Evolutionary conservation across 345 rosid genomes (phyloP).

Genomic region (Salix exigua): DNA sequence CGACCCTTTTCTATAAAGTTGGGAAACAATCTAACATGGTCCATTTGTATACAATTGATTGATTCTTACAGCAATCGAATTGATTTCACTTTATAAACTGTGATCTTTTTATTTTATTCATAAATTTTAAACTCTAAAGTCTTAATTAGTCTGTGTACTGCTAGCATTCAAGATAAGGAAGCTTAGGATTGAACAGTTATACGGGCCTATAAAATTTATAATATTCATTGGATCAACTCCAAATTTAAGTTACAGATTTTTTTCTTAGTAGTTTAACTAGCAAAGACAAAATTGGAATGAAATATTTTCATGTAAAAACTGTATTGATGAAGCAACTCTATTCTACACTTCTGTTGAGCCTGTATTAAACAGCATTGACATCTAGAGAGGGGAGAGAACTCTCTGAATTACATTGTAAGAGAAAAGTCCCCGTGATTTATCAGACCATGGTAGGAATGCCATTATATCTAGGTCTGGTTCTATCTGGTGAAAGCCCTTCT

Average conservation of each 20-base stretch:
- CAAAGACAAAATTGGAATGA: constrained; percentile 12
- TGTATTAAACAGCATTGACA: constrained; percentile 4
- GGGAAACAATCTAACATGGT: background rate
- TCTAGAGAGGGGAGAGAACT: background rate
- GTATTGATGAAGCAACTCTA: constrained; percentile 17
- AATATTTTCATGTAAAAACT: constrained; percentile 7
- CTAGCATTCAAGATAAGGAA: too few species aligned
- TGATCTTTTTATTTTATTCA: too few species aligned
- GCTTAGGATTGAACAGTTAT: background rate
- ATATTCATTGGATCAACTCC: background rate
- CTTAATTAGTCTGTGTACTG: background rate
- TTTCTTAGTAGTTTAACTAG: background rate
- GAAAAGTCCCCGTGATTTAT: background rate
- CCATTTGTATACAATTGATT: background rate
- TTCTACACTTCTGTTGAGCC: constrained; percentile 23
- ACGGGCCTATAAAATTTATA: background rate
- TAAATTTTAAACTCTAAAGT: too few species aligned
- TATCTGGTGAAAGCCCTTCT: constrained; percentile 51
- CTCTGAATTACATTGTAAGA: constrained; percentile 9
- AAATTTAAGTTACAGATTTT: background rate
- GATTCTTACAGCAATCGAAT: background rate
- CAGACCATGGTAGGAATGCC: constrained; percentile 36
- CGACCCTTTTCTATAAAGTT: background rate
- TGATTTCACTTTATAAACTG: background rate
- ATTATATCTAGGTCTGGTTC: constrained; percentile 47